These are phyloP conservation scores for Salix arbutifolia DNA, from an alignment of 345 rosid genomes.

Conservation along the genomic window DNA sequence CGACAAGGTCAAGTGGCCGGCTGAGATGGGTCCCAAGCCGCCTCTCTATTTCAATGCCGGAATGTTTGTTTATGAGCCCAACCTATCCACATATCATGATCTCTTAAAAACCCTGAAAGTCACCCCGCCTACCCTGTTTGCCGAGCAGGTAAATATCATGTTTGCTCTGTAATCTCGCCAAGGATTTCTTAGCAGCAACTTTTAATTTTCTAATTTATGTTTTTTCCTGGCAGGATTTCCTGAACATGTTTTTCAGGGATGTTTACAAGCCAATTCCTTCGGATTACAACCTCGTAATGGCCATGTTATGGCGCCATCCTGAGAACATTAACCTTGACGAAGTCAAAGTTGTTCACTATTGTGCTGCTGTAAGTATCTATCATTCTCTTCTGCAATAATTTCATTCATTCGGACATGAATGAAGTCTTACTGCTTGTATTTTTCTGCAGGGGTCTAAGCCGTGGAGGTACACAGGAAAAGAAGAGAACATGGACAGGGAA, in stretches of 20 bases:
- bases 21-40: conserved; percentile 60
- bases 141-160: conserved; percentile 53
- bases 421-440: neutral
- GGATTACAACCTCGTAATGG: conserved; percentile 65
- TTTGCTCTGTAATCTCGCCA: too few species aligned
- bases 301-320: conserved; percentile 89
- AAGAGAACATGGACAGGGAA: conserved; percentile 77
- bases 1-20: conserved; percentile 52
- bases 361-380: conserved; percentile 66
- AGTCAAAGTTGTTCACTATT: conserved; percentile 75
- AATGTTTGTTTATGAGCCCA: conserved; percentile 75
- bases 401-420: neutral
- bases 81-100: conserved; percentile 40
- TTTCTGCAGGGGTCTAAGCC: conserved; percentile 68
- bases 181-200: neutral
- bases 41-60: conserved; percentile 75
- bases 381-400: neutral
- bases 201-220: neutral
- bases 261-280: conserved; percentile 67
- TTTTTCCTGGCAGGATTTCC: conserved; percentile 49
- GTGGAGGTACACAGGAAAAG: conserved; percentile 87
- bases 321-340: conserved; percentile 64
- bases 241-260: conserved; percentile 76
- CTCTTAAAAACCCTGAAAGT: conserved; percentile 45
- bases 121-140: conserved; percentile 67